Base-by-base conservation (phyloP, 225 moss, liverwort and hornwort genomes). In the Neckera pumila region DNA sequence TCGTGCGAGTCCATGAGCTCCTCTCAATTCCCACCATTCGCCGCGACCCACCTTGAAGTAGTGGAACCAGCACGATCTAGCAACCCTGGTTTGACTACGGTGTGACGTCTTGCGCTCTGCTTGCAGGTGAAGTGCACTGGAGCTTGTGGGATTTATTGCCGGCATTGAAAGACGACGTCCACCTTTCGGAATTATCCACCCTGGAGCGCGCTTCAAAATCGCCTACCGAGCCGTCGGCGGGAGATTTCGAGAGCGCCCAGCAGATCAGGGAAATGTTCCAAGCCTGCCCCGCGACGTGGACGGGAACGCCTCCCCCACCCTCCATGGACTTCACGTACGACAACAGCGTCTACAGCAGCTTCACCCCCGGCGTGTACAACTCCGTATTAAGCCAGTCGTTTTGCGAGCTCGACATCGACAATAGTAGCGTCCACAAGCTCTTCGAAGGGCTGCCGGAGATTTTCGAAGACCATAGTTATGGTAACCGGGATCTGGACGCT, bases 361-460 rank as follows among this genome's bases (percentile, higher is more conserved):
- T 81, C 70, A 84, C 56, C 25, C 88, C 88, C 2, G 45, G 45
- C 49, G 79, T 40, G 31, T 83, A 20, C 31, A 72, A 70, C 89
- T 85, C 87, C 12, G 83, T 42, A 11, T 17, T 87, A 23, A 85
- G 79, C 54, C 82, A 84, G 83, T 74, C 92, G 17, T 87, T 93
- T 15, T 78, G 86, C 40, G 92, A 93, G 65, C 84, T 93, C 80
- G 93, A 90, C 84, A 84, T 93, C 43, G 93, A 92, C 81, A 93
- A 49, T 74, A 93, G 16, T 51, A 51, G 84, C 76, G 84, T 91
- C 16, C 90, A 93, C 67, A 89, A 81, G 84, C 86, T 93, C 9
- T 93, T 93, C 77, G 93, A 93, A 38, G 92, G 86, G 4, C 89
- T 93, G 12, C 93, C 93, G 69, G 93, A 93, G 88, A 92, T 92